Percentiles rank a stretch among this genome's conserved stretches.
Evolutionary conservation across 2,329 filamentous ascomycete genomes (phyloP).

Genomic region (Aciculosporium take): DNA sequence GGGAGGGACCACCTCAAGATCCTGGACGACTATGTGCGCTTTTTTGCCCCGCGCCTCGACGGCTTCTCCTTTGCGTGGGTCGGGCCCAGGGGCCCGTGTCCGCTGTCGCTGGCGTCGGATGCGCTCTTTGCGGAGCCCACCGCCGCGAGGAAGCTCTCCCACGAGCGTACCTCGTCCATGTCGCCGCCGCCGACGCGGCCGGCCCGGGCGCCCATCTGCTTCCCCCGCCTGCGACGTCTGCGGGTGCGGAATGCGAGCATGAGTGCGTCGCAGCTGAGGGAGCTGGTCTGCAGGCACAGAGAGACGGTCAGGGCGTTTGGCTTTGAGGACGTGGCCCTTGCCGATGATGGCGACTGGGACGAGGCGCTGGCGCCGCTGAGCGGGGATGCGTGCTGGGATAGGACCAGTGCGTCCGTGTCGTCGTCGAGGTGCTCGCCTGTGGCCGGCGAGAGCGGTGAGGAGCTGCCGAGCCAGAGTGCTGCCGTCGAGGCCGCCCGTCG

Average conservation of each 20-base stretch:
- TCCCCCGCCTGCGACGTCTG: constrained; percentile 54
- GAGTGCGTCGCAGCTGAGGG: constrained; percentile 55
- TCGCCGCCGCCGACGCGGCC: constrained; percentile 42
- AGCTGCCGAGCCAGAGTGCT: constrained; percentile 34
- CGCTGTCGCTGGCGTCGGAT: constrained; percentile 55
- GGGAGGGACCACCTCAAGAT: constrained; percentile 61
- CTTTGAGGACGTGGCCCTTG: constrained; percentile 61
- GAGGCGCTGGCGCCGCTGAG: constrained; percentile 61
- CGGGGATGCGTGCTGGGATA: constrained; percentile 26
- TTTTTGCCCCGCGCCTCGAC: constrained; percentile 50
- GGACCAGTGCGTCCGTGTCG: constrained; percentile 12
- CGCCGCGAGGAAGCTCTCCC: constrained; percentile 42
- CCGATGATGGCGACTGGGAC: constrained; percentile 60
- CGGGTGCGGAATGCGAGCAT: constrained; percentile 59
- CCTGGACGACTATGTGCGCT: constrained; percentile 65
- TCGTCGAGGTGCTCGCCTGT: constrained; percentile 21
- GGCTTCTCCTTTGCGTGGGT: constrained; percentile 68
- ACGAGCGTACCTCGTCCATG: constrained; percentile 51
- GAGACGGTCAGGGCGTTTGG: constrained; percentile 61
- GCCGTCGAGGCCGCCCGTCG: constrained; percentile 39
- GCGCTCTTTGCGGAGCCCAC: constrained; percentile 49
- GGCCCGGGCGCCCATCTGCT: constrained; percentile 42
- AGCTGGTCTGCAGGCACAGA: constrained; percentile 53
- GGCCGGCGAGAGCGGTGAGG: constrained; percentile 20
- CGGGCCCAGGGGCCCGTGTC: constrained; percentile 60